Evolutionary conservation across 305 asterid species (phyloP), one percentile per base, ranked within the genome.

Genomic region (Galium porrigens): DNA sequence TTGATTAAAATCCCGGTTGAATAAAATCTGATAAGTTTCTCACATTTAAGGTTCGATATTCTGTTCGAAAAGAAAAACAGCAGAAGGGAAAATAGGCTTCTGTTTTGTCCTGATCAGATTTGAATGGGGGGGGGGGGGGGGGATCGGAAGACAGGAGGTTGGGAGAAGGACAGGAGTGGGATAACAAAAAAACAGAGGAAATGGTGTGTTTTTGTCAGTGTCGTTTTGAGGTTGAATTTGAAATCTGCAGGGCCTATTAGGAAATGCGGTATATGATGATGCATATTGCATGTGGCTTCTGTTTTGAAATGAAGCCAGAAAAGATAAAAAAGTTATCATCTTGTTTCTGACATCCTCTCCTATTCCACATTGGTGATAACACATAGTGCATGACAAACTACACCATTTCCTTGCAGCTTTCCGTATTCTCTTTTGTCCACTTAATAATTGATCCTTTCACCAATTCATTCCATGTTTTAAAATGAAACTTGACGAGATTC

Each of bases 201-300:
- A 33, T 30, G 42, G 22, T 58, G 63, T 1, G 36, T 3, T 4
- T 46, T 46, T 46, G 66, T 57, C 6, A 36, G 48, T 64, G 81
- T 70, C 60, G 64, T 70, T 59, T 56, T 29, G 44, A 11, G 33
- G 58, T 71, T 53, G 44, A 61, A 64, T 77, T 68, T 84, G 79
- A 65, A 53, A 70, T 44, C 41, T 6, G 41, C 33, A 57, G 20
- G 52, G 52, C 52, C 52, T 46, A 46, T 46, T 14, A 77, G n/a
- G 10, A 8, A 15, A 66, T 80, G 58, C 76, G 75, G 83, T 64
- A 68, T 74, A 69, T 72, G 73, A 68, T 46, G 25, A 74, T 30
- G 42, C 86, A 78, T 71, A 82, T 75, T 80, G 55, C 37, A 1
- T 15, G 59, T 72, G 77, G 33, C 27, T 27, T 33, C 34, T 33